phyloP scores from a whole-genome alignment of 768 basidiomycete species.

The Trichaptum fuscoviolaceum region DNA sequence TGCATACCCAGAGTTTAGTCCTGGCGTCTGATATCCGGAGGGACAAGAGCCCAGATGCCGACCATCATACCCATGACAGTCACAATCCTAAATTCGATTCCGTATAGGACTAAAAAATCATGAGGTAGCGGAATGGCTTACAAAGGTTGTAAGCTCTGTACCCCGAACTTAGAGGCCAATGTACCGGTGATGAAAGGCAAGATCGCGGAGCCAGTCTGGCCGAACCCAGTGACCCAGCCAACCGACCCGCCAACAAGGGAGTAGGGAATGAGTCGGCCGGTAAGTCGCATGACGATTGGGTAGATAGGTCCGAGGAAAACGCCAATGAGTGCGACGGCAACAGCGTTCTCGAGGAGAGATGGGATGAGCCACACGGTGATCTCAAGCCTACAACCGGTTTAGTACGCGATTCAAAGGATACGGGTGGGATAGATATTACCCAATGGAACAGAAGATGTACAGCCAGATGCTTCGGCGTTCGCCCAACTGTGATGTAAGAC shows the following conservation, averaged over 20 bases:
- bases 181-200: slow-evolving; percentile 16
- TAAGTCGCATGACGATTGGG: slow-evolving; percentile 37
- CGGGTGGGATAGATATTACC: slow-evolving; percentile 6
- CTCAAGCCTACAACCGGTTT: slow-evolving; percentile 41
- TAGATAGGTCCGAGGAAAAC: slow-evolving; percentile 73
- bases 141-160: slow-evolving; percentile 16
- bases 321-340: slow-evolving; percentile 61
- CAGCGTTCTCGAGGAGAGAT: slow-evolving; percentile 56
- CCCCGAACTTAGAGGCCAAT: slow-evolving; percentile 13
- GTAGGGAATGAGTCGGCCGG: slow-evolving; percentile 12
- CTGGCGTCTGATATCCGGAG: not conserved
- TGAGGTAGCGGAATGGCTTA: slow-evolving; percentile 4
- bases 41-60: slow-evolving; percentile 3
- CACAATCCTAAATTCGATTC: slow-evolving; percentile 1
- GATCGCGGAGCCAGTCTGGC: slow-evolving; percentile 14
- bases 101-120: not conserved
- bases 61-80: slow-evolving; percentile 4
- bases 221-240: slow-evolving; percentile 15
- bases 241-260: slow-evolving; percentile 9
- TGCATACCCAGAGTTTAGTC: not conserved
- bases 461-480: slow-evolving; percentile 16
- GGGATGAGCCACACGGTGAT: slow-evolving; percentile 66
- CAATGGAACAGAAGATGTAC: slow-evolving; percentile 17
- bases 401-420: not conserved
- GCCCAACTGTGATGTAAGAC: not conserved